These are phyloP conservation scores for Cladophialophora exuberans DNA, from an alignment of 2,329 filamentous ascomycete species.

Conservation along the genomic window DNA sequence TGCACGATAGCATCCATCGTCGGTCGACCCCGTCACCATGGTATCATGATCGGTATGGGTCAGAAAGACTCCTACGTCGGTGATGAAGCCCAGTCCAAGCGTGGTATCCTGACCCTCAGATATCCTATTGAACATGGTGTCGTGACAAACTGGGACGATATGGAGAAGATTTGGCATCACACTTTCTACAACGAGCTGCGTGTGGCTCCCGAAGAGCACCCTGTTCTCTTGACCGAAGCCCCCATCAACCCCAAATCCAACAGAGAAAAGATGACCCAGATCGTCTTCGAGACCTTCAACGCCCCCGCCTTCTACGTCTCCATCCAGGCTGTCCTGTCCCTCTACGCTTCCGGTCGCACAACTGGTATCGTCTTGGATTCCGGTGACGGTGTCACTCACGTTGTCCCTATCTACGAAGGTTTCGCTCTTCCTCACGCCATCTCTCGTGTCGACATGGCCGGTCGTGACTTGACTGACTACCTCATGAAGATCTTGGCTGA, in stretches of 20 bases:
- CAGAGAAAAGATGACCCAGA: conserved; percentile 99
- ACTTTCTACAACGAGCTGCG: conserved; percentile 99
- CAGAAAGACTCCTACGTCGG: conserved; percentile 99
- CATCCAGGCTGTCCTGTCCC: conserved; percentile 98
- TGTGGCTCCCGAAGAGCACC: conserved; percentile 99
- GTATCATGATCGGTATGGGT: conserved; percentile 99
- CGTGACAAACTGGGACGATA: conserved; percentile 99
- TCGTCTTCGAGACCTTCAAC: conserved; percentile 99
- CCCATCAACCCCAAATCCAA: conserved; percentile 99
- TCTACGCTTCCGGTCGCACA: conserved; percentile 99
- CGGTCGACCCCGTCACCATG: conserved; percentile 99
- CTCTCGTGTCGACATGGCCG: conserved; percentile 99
- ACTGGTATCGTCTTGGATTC: conserved; percentile 99
- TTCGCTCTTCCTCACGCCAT: conserved; percentile 99
- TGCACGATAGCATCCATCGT: conserved; percentile 84
- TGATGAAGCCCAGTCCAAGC: conserved; percentile 99
- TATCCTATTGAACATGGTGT: conserved; percentile 99
- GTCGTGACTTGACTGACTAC: conserved; percentile 99
- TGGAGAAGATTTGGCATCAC: conserved; percentile 99
- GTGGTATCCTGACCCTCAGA: conserved; percentile 99
- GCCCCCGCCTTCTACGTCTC: conserved; percentile 99
- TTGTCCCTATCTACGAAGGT: conserved; percentile 99
- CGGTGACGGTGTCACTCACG: conserved; percentile 99
- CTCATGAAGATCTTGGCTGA: conserved; percentile 99
- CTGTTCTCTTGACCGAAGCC: conserved; percentile 97